phyloP scores from a whole-genome alignment of 2,329 filamentous ascomycete genomes.

The Sporothrix schenckii region DNA sequence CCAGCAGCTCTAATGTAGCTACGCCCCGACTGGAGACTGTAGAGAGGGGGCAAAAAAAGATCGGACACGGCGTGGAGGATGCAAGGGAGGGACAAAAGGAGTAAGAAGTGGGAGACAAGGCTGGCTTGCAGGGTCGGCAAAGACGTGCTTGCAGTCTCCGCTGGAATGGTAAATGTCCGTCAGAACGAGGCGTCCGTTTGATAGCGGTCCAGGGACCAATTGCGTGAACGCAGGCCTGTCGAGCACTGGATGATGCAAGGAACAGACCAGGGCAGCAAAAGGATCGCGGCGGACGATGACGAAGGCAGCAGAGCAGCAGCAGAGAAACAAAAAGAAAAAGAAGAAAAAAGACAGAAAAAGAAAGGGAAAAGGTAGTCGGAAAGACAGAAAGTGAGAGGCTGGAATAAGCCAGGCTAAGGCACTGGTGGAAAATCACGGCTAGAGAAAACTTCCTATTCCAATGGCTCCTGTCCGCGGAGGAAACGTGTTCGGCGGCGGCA shows the following conservation, averaged over 20 bases:
- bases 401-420: background rate
- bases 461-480: constrained; percentile 16
- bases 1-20: background rate
- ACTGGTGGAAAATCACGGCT: background rate
- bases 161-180: constrained; percentile 6
- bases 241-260: background rate
- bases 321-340: background rate
- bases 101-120: background rate
- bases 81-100: background rate
- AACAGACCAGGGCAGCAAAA: background rate
- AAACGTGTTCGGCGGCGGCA: constrained; percentile 25
- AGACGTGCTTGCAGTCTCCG: constrained; percentile 13
- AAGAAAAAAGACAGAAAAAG: constrained; percentile 14
- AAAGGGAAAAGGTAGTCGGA: background rate
- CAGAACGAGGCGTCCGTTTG: constrained; percentile 14
- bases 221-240: constrained; percentile 15
- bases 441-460: constrained; percentile 14
- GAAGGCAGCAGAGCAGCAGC: background rate
- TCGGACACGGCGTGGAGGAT: background rate
- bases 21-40: background rate
- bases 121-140: background rate
- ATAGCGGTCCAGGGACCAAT: constrained; percentile 26
- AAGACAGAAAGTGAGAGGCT: constrained; percentile 8
- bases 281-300: no score
- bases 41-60: background rate